A percentile compares a stretch with the other conserved stretches of the same genome.
These are phyloP conservation scores for Lonicera japonica DNA, from an alignment of 129 eudicot genomes.

Conservation along the genomic window DNA sequence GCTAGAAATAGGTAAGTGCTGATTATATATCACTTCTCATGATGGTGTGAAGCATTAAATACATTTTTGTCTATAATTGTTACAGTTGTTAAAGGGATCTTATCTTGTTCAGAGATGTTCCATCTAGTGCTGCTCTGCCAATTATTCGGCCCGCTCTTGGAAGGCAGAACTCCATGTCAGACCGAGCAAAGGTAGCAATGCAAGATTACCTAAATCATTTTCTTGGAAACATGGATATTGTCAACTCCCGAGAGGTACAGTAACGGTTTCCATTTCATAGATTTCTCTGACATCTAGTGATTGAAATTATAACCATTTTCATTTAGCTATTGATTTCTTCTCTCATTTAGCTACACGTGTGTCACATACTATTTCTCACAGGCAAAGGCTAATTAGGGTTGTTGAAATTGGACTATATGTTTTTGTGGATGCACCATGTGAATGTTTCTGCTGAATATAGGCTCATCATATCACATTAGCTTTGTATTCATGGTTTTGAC, in stretches of 20 bases:
- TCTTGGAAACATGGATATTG: constrained; percentile 83
- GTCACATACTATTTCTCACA: too few species aligned
- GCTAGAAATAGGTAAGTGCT: constrained; percentile 70
- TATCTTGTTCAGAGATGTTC: constrained; percentile 98
- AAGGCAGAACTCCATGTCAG: constrained; percentile 93
- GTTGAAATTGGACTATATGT: background rate
- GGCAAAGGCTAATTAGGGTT: background rate
- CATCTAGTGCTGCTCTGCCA: constrained; percentile 90
- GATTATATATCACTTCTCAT: constrained; percentile 12
- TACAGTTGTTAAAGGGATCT: constrained; percentile 69
- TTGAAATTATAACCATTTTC: background rate
- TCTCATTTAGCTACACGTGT: too few species aligned
- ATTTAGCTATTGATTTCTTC: too few species aligned
- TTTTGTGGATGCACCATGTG: background rate
- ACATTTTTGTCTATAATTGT: constrained; percentile 35
- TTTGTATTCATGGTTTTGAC: too few species aligned
- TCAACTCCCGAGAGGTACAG: constrained; percentile 79
- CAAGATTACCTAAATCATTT: constrained; percentile 94
- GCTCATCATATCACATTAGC: too few species aligned
- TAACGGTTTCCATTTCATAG: background rate
- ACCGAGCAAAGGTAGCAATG: constrained; percentile 85
- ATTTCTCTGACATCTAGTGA: background rate
- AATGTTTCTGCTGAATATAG: too few species aligned
- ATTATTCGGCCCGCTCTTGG: constrained; percentile 87
- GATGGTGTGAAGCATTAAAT: constrained; percentile 16